Conservation (phyloP, 2,329 filamentous ascomycete species). For the Penicillium thymicola region DNA sequence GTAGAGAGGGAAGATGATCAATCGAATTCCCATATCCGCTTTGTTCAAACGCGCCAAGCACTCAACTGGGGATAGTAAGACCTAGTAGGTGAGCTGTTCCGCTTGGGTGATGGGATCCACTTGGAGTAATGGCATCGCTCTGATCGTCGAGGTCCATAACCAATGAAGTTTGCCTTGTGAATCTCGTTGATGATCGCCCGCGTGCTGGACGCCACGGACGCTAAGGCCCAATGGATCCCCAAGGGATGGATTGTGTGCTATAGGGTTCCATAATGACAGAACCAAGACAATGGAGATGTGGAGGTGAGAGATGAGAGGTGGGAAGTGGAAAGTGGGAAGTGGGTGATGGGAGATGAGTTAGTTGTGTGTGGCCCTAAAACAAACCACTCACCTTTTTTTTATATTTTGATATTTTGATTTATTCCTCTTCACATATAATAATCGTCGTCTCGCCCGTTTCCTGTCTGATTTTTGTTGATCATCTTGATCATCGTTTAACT, state of each 20-base stretch:
- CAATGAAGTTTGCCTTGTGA: conserved; percentile 15
- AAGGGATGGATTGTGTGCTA: not conserved
- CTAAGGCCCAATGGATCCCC: not conserved
- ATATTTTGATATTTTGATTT: not conserved
- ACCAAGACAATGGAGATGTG: conserved; percentile 12
- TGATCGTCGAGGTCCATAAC: conserved; percentile 14
- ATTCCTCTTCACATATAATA: conserved; percentile 3
- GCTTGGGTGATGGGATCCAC: conserved; percentile 1
- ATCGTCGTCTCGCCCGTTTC: not conserved
- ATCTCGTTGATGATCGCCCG: conserved; percentile 20
- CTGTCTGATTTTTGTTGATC: conserved; percentile 10
- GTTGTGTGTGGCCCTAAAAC: not conserved
- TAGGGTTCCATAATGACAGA: not conserved
- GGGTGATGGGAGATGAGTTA: not conserved
- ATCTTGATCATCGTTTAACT: conserved; percentile 5
- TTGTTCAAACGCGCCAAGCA: conserved; percentile 20
- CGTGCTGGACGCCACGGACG: conserved; percentile 7
- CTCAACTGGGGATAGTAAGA: conserved; percentile 14
- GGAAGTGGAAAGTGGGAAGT: not conserved
- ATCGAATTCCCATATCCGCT: conserved; percentile 10
- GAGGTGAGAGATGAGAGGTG: not conserved
- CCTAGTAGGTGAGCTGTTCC: conserved; percentile 2
- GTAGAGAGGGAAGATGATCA: conserved; percentile 12
- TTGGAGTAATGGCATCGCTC: conserved; percentile 19
- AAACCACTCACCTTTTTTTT: not conserved